Percentiles rank a stretch among this genome's conserved stretches.
Conservation (phyloP, 768 basidiomycete genomes). For the Termitomyces sp. region DNA sequence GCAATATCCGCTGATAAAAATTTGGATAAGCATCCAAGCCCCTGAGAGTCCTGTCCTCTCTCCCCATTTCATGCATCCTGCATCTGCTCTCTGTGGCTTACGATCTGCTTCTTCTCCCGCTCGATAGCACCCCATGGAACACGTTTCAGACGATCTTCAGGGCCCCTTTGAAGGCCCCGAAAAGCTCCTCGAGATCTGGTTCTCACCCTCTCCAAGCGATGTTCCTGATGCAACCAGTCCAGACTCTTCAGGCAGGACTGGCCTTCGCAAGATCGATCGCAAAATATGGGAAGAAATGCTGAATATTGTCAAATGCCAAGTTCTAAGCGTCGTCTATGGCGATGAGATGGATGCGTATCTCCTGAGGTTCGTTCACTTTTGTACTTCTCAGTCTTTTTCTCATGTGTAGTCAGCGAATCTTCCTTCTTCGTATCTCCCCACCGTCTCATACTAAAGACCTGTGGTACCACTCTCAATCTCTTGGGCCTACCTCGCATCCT, state of each 20-base stretch:
- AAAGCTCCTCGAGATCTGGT: constrained; percentile 97
- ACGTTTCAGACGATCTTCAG: constrained; percentile 29
- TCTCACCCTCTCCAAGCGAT: constrained; percentile 70
- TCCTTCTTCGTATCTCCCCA: constrained; percentile 94
- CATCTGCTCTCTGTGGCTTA: constrained; percentile 19
- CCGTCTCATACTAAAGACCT: constrained; percentile 96
- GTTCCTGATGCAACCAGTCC: constrained; percentile 43
- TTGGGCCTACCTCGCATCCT: constrained; percentile 93
- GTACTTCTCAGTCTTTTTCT: constrained; percentile 6
- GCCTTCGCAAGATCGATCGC: constrained; percentile 74
- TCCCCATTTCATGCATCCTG: constrained; percentile 42
- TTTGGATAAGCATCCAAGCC: background rate
- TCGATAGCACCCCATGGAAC: constrained; percentile 49
- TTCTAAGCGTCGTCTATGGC: constrained; percentile 87
- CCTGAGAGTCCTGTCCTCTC: background rate
- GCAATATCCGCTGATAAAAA: constrained; percentile 2
- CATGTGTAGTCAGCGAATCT: constrained; percentile 72
- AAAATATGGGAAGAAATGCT: constrained; percentile 96
- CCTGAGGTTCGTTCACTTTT: constrained; percentile 63
- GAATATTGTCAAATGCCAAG: constrained; percentile 93
- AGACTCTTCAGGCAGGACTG: constrained; percentile 44
- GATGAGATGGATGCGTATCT: constrained; percentile 94
- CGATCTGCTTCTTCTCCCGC: constrained; percentile 35
- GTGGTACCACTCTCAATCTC: constrained; percentile 97
- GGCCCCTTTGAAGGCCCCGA: constrained; percentile 90